A percentile compares a stretch with the other conserved stretches of the same genome.
Conservation (phyloP, 345 rosid genomes). For the Arabidopsis arenosa region DNA sequence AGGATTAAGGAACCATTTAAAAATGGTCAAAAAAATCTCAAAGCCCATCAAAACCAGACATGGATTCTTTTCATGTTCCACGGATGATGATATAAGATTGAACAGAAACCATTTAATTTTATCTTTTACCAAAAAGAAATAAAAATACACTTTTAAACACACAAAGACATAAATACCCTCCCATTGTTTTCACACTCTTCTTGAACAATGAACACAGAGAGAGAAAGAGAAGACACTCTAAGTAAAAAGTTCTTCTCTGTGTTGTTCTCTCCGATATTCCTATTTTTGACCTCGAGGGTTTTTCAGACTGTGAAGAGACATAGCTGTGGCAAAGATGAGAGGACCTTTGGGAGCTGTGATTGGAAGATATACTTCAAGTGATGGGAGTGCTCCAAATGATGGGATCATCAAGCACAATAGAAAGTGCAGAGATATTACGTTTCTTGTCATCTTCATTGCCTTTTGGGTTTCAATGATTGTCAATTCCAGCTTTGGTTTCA, state of each 20-base stretch:
- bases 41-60: conserved; percentile 40
- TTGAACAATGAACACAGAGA: conserved; percentile 29
- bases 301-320: conserved; percentile 28
- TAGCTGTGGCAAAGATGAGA: conserved; percentile 39
- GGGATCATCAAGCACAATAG: conserved; percentile 93
- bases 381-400: conserved; percentile 70
- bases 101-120: conserved; percentile 25
- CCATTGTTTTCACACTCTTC: conserved; percentile 40
- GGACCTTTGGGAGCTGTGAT: conserved; percentile 82
- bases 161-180: conserved; percentile 42
- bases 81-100: conserved; percentile 37
- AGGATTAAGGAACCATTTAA: neutral
- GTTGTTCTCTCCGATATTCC: conserved; percentile 35
- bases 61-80: conserved; percentile 43
- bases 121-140: conserved; percentile 25
- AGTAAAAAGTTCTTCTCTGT: conserved; percentile 21
- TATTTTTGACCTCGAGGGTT: conserved; percentile 29
- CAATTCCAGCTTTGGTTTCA: conserved; percentile 97
- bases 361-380: conserved; percentile 94
- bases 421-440: conserved; percentile 87
- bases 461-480: conserved; percentile 99
- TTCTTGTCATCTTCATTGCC: conserved; percentile 79
- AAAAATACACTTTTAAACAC: conserved; percentile 23
- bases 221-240: conserved; percentile 17
- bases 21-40: conserved; percentile 21